These are phyloP conservation scores for Dalbergia cultrata DNA, from an alignment of 306 rosid genomes.

Conservation along the genomic window DNA sequence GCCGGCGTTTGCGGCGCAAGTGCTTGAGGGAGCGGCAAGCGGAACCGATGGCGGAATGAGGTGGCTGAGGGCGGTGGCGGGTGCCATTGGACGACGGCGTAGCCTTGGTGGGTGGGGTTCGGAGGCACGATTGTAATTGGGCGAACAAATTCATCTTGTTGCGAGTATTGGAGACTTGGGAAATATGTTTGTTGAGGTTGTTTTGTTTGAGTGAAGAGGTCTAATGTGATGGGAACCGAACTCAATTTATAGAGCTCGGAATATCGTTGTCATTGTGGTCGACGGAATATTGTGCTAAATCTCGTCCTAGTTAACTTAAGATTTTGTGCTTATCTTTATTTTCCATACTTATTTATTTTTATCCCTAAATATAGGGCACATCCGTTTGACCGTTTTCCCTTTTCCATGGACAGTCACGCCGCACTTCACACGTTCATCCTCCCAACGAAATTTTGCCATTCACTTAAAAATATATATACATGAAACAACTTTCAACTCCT, in stretches of 20 bases:
- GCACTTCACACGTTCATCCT: not conserved
- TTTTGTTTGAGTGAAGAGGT: not conserved
- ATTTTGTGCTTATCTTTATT: not conserved
- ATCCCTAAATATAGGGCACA: not conserved
- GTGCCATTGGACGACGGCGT: not conserved
- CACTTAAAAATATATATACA: not conserved
- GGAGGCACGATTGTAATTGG: not conserved
- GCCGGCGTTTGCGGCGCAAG: not conserved
- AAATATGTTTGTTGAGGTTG: not conserved
- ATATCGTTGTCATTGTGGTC: not conserved
- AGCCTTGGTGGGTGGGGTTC: not conserved
- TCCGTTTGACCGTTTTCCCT: too few relatives aligned
- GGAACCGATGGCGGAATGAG: not conserved
- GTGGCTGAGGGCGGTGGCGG: not conserved
- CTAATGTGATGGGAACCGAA: not conserved
- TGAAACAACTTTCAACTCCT: too few relatives aligned
- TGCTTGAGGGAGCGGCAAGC: not conserved
- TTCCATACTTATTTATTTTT: not conserved
- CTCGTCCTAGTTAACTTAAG: not conserved
- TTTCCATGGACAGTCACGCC: not conserved
- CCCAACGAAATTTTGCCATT: not conserved
- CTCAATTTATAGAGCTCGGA: not conserved
- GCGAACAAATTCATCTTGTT: constrained; percentile 27
- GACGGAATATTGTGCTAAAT: too few relatives aligned
- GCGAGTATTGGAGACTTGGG: not conserved